These are phyloP conservation scores for Ustilago lituana DNA, from an alignment of 1,284 basidiomycete genomes.

Conservation along the genomic window DNA sequence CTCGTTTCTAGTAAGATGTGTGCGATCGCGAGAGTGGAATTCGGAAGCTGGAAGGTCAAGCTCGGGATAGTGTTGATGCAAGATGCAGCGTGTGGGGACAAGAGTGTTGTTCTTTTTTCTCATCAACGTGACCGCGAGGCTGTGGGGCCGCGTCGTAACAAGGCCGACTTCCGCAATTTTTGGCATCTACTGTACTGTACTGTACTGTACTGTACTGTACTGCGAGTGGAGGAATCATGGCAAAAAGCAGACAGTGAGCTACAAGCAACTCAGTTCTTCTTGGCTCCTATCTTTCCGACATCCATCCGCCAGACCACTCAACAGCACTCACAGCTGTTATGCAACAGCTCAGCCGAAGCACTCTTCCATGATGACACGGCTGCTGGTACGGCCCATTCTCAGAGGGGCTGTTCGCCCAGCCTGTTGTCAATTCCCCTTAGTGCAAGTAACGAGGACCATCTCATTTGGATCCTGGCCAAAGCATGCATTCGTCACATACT, in stretches of 20 bases:
- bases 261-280: too few species aligned
- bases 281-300: not conserved
- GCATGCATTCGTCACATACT: too few species aligned
- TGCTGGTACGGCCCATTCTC: not conserved
- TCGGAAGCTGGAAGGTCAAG: not conserved
- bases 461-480: not conserved
- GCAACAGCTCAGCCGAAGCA: too few species aligned
- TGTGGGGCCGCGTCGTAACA: slow-evolving; percentile 12
- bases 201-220: not conserved
- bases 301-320: too few species aligned
- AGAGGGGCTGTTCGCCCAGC: not conserved
- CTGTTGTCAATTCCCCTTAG: too few species aligned
- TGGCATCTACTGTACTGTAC: too few species aligned
- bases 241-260: too few species aligned
- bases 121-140: slow-evolving; percentile 13
- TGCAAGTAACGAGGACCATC: not conserved
- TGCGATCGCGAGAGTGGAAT: too few species aligned
- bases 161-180: slow-evolving; percentile 24
- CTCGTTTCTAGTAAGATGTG: too few species aligned
- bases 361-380: not conserved
- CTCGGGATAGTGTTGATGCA: not conserved
- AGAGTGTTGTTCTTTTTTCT: slow-evolving; percentile 33
- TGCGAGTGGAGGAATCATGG: slow-evolving; percentile 20
- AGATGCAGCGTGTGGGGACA: too few species aligned
- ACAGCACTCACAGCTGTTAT: too few species aligned